Conservation (phyloP, 768 basidiomycete genomes). For the Phaffia australis region DNA sequence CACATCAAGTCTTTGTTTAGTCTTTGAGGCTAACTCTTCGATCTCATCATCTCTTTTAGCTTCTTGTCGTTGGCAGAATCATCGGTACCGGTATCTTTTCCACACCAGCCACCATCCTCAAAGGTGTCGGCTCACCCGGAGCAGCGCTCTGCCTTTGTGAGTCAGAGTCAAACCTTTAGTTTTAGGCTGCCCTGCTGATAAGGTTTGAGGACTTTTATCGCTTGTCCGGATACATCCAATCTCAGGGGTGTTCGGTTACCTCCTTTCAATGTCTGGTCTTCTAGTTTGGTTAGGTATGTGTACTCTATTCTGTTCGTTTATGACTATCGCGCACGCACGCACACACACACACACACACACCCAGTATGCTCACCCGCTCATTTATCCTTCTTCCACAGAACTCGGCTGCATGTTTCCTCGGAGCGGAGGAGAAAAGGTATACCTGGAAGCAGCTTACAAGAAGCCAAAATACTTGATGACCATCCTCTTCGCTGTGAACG, state of each 20-base stretch:
- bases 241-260: constrained; percentile 51
- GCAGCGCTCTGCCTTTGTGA: constrained; percentile 48
- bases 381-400: not conserved
- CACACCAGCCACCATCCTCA: constrained; percentile 52
- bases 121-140: constrained; percentile 50
- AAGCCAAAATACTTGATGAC: constrained; percentile 46
- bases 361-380: not conserved
- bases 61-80: constrained; percentile 45
- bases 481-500: constrained; percentile 45
- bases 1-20: too few species aligned
- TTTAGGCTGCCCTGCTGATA: too few species aligned
- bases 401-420: constrained; percentile 53
- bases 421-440: constrained; percentile 55
- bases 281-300: constrained; percentile 33
- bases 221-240: too few species aligned
- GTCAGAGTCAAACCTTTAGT: too few species aligned
- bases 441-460: constrained; percentile 49
- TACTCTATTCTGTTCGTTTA: constrained; percentile 26
- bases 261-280: constrained; percentile 45
- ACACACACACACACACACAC: too few species aligned
- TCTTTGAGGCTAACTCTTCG: too few species aligned
- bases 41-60: not conserved
- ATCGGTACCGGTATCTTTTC: constrained; percentile 60
- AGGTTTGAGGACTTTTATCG: too few species aligned
- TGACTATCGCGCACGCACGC: too few species aligned